Conservation (phyloP, 805 yeast genomes). For the Spathaspora sp. region DNA sequence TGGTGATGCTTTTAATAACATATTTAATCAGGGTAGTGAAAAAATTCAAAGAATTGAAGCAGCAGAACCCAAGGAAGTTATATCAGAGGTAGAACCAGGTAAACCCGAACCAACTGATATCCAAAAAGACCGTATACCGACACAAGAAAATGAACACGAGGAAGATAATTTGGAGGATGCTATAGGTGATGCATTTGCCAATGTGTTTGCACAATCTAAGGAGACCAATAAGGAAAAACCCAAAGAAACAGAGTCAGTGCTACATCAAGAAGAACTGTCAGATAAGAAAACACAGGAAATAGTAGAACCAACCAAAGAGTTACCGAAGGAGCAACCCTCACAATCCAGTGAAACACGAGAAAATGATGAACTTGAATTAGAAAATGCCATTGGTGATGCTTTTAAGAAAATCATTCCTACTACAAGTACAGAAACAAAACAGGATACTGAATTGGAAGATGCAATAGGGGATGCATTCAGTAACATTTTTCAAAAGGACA, state of each 20-base stretch:
- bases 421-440: not conserved
- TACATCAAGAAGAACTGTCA: not conserved
- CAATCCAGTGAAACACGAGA: not conserved
- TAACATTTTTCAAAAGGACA: not conserved
- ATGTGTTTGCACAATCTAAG: not conserved
- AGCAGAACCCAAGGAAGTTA: no score
- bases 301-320: not conserved
- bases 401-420: not conserved
- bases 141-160: not conserved
- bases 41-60: not conserved
- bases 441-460: constrained; percentile 4
- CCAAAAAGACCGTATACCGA: not conserved
- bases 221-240: not conserved
- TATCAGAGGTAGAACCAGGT: not conserved
- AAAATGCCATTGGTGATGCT: constrained; percentile 8
- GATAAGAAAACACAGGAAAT: not conserved
- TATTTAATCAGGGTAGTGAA: not conserved
- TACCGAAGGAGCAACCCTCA: not conserved
- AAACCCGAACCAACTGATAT: not conserved
- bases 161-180: constrained; percentile 9
- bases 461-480: constrained; percentile 7
- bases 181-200: constrained; percentile 1
- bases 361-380: constrained; percentile 8
- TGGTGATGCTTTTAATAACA: constrained; percentile 3
- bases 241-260: not conserved